Evolutionary conservation across 257 asterid species (phyloP).

Genomic region (Cruciata laevipes): DNA sequence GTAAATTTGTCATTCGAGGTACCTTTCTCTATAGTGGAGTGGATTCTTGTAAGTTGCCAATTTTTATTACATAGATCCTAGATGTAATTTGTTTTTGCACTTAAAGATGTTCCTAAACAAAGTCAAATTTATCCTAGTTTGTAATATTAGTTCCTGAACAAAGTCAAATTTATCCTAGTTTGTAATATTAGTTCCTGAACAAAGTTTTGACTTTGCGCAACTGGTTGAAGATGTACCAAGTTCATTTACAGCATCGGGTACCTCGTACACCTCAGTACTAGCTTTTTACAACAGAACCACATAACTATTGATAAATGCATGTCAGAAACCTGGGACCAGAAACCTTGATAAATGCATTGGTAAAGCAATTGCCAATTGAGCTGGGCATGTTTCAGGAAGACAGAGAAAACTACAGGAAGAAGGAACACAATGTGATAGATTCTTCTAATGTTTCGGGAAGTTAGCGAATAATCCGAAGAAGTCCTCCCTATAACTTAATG

Average conservation of each 20-base stretch:
- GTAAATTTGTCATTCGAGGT: slow-evolving; percentile 43
- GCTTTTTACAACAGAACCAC: neutral
- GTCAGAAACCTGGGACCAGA: neutral
- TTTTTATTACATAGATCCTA: slow-evolving; percentile 15
- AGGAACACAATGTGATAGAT: neutral
- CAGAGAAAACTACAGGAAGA: too few species aligned
- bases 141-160: too few species aligned
- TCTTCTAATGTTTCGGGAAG: neutral
- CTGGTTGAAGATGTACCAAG: neutral
- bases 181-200: too few species aligned
- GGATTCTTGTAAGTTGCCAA: neutral
- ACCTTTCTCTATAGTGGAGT: slow-evolving; percentile 28
- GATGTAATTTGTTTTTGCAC: slow-evolving; percentile 7
- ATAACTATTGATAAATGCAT: neutral
- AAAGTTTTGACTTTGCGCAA: neutral
- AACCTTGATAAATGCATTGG: too few species aligned
- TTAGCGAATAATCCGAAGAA: neutral
- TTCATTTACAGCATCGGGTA: neutral
- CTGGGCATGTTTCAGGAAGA: too few species aligned
- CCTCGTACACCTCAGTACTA: neutral
- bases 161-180: too few species aligned
- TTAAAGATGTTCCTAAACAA: too few species aligned
- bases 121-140: too few species aligned
- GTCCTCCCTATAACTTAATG: neutral
- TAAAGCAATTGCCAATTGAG: too few species aligned